A percentile compares a stretch with the other conserved stretches of the same genome.
Conservation (phyloP, 1,284 basidiomycete species). For the Irpex lacteus region DNA sequence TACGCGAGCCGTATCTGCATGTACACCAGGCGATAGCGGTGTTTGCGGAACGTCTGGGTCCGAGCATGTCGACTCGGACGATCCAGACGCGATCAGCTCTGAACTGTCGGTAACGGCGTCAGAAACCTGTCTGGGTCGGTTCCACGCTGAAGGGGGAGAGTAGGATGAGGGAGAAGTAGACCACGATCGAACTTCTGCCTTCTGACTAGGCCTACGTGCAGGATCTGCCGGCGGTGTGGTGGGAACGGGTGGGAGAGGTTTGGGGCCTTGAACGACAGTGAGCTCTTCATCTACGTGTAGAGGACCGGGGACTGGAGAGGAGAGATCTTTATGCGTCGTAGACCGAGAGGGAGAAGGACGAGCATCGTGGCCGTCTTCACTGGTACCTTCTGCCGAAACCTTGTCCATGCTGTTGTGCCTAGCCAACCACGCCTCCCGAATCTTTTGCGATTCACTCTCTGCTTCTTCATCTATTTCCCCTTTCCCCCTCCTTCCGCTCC, state of each 20-base stretch:
- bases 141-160: neutral
- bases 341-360: neutral
- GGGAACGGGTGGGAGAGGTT: neutral
- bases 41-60: neutral
- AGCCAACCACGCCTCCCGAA: conserved; percentile 30
- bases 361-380: neutral
- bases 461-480: conserved; percentile 16
- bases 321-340: neutral
- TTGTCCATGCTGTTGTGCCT: conserved; percentile 15
- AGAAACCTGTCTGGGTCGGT: neutral
- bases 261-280: neutral
- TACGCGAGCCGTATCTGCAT: neutral
- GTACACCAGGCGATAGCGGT: neutral
- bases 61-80: neutral
- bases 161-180: neutral
- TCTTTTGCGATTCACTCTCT: conserved; percentile 26
- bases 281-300: neutral
- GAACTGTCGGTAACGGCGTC: neutral
- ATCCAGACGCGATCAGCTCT: neutral
- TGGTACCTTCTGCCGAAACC: neutral
- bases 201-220: neutral
- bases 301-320: neutral
- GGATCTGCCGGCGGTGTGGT: neutral
- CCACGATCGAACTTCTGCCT: neutral
- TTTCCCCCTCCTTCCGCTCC: conserved; percentile 14